These are phyloP conservation scores for Limtongozyma cylindracea DNA, from an alignment of 805 yeast species.

Conservation along the genomic window DNA sequence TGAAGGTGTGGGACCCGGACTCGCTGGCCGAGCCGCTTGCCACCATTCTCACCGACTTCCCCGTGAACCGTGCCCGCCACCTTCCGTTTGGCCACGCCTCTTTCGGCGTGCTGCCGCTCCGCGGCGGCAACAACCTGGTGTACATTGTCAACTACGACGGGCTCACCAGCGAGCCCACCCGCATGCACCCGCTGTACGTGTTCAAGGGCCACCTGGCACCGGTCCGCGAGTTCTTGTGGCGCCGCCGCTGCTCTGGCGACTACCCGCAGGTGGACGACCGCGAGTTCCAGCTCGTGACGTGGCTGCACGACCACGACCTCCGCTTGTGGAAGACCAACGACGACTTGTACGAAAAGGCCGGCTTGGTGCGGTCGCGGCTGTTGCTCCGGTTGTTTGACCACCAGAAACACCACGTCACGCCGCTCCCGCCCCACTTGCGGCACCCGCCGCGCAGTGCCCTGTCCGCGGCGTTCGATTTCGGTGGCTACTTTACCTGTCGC, in stretches of 20 bases:
- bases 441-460: no score
- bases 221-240: slow-evolving; percentile 75
- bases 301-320: slow-evolving; percentile 68
- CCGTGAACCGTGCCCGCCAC: slow-evolving; percentile 72
- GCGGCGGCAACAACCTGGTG: slow-evolving; percentile 57
- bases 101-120: slow-evolving; percentile 71
- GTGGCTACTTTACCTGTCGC: no score
- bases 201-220: slow-evolving; percentile 72
- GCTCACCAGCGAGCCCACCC: slow-evolving; percentile 7
- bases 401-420: no score
- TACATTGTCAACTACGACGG: slow-evolving; percentile 23
- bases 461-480: no score
- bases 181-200: slow-evolving; percentile 9
- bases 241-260: no score
- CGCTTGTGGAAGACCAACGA: slow-evolving; percentile 47
- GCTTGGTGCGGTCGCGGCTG: no score
- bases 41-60: slow-evolving; percentile 49
- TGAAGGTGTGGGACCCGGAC: slow-evolving; percentile 12
- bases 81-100: slow-evolving; percentile 71
- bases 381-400: no score
- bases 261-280: no score
- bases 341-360: slow-evolving; percentile 9
- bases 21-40: slow-evolving; percentile 16
- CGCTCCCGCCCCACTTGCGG: no score
- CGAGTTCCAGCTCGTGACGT: slow-evolving; percentile 78